Percentiles rank a stretch among this genome's conserved stretches.
Evolutionary conservation across 2,329 filamentous ascomycete species (phyloP).

Genomic region (Cladosporium oxysporum): DNA sequence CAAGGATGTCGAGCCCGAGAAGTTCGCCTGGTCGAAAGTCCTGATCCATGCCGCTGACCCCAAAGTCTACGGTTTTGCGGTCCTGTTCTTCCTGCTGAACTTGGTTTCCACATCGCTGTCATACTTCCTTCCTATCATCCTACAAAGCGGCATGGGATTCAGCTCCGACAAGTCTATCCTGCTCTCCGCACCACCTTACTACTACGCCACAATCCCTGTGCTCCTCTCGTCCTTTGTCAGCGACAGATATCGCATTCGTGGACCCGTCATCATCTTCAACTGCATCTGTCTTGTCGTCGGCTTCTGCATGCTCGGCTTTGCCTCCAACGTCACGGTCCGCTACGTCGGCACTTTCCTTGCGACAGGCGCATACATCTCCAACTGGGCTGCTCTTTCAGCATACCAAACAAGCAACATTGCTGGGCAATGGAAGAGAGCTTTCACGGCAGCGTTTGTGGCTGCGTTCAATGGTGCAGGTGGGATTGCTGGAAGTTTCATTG

Average conservation of each 20-base stretch:
- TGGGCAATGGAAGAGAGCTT: conserved; percentile 65
- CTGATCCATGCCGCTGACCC: conserved; percentile 58
- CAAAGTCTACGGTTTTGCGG: conserved; percentile 66
- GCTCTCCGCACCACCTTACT: conserved; percentile 67
- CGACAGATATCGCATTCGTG: conserved; percentile 62
- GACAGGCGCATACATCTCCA: conserved; percentile 67
- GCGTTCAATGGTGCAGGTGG: conserved; percentile 63
- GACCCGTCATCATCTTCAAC: conserved; percentile 67
- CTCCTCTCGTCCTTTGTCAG: conserved; percentile 63
- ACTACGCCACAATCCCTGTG: conserved; percentile 65
- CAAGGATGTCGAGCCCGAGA: conserved; percentile 59
- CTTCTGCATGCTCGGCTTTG: conserved; percentile 67
- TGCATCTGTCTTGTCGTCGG: conserved; percentile 61
- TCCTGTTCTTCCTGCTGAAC: conserved; percentile 67
- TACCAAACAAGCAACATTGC: conserved; percentile 65
- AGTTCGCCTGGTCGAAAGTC: conserved; percentile 58
- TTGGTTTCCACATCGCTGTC: conserved; percentile 65
- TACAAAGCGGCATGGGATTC: conserved; percentile 49
- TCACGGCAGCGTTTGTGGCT: conserved; percentile 61
- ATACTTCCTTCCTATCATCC: conserved; percentile 62
- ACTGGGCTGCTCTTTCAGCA: conserved; percentile 67
- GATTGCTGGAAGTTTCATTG: conserved; percentile 67
- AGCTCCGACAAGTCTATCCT: conserved; percentile 53
- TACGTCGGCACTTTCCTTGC: conserved; percentile 67
- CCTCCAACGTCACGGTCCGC: conserved; percentile 59